A percentile compares a stretch with the other conserved stretches of the same genome.
Conservation (phyloP, 2,329 filamentous ascomycete genomes). For the Fusarium penzigii region DNA sequence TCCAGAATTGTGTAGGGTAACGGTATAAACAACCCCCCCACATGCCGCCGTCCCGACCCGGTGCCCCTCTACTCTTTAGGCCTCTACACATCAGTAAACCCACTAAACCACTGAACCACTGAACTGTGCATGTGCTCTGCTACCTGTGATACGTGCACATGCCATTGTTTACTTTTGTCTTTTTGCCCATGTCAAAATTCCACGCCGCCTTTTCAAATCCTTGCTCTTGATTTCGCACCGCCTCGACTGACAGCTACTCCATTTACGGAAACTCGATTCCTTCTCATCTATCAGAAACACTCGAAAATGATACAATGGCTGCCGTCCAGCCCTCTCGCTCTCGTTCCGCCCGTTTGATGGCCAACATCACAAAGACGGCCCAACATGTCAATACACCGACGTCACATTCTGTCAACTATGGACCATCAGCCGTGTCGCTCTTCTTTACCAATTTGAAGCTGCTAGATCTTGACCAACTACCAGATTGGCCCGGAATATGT, state of each 20-base stretch:
- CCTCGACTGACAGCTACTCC: background rate
- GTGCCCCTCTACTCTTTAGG: background rate
- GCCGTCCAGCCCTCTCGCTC: conserved; percentile 27
- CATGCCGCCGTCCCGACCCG: background rate
- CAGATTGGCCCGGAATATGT: conserved; percentile 80
- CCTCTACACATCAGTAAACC: no score
- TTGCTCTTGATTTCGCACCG: background rate
- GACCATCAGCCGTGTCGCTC: conserved; percentile 32
- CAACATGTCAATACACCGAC: conserved; percentile 10
- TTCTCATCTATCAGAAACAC: background rate
- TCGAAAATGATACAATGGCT: conserved; percentile 27
- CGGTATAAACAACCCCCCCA: background rate
- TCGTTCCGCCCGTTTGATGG: conserved; percentile 30
- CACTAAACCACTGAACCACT: no score
- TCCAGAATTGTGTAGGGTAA: background rate
- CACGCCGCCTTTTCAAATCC: background rate
- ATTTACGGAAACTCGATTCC: background rate
- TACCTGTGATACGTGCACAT: background rate
- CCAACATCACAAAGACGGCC: conserved; percentile 23
- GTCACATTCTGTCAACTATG: conserved; percentile 11
- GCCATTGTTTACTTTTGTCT: background rate
- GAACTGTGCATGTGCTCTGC: no score
- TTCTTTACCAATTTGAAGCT: conserved; percentile 85
- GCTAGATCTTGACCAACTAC: conserved; percentile 72
- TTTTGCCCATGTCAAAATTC: background rate